Evolutionary conservation across 2,329 filamentous ascomycete species (phyloP).

Genomic region (Sporothrix humicola): DNA sequence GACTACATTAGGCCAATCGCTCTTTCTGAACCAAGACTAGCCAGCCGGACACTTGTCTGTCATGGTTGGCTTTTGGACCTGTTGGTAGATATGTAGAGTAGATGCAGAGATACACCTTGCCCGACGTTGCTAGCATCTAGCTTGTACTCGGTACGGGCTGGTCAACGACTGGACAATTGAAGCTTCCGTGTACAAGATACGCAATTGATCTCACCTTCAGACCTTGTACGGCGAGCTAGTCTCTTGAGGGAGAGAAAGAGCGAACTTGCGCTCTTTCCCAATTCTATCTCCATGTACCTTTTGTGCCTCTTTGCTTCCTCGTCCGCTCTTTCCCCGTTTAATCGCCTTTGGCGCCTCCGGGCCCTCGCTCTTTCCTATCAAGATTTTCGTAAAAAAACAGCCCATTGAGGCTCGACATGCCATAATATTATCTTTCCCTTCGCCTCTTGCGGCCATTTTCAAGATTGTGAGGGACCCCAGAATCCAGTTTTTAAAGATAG

Average conservation of each 20-base stretch:
- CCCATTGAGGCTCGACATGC: constrained; percentile 7
- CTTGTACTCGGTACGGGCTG: not conserved
- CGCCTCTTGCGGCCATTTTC: not conserved
- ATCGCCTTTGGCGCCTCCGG: not conserved
- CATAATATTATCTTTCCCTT: not conserved
- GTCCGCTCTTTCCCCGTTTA: constrained; percentile 9
- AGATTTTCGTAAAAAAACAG: not conserved
- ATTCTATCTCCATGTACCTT: not conserved
- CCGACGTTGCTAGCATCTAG: too few relatives aligned
- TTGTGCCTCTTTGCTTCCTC: not conserved
- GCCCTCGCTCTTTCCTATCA: not conserved
- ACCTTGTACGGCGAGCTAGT: not conserved
- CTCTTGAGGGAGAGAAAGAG: not conserved
- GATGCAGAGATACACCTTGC: too few relatives aligned
- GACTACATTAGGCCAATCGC: constrained; percentile 6
- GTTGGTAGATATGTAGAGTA: too few relatives aligned
- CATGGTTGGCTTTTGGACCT: not conserved
- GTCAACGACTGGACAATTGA: not conserved
- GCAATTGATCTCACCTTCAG: not conserved
- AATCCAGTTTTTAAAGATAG: not conserved
- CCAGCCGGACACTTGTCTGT: not conserved
- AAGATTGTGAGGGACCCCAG: not conserved
- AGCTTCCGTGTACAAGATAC: not conserved
- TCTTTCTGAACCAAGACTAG: not conserved
- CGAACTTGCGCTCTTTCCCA: constrained; percentile 2